Evolutionary conservation across 192 early-diverging fungal species (phyloP).

Genomic region (Lobosporangium transversale): DNA sequence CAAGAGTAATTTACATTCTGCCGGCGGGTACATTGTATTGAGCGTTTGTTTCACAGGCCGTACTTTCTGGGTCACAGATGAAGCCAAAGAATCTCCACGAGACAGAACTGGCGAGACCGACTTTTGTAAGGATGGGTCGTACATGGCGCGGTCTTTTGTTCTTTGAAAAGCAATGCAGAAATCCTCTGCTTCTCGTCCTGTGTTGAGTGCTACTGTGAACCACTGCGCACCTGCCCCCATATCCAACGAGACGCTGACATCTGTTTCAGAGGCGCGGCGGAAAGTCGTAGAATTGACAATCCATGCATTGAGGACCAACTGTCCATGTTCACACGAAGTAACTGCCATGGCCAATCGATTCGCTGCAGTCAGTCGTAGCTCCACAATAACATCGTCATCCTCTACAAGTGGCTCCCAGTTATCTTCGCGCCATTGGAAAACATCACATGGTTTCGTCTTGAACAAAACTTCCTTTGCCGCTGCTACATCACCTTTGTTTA

Average conservation of each 20-base stretch:
- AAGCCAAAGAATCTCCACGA: conserved; percentile 41
- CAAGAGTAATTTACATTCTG: conserved; percentile 57
- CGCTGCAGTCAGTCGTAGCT: conserved; percentile 53
- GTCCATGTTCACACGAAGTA: conserved; percentile 40
- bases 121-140: conserved; percentile 33
- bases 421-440: conserved; percentile 63
- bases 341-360: conserved; percentile 58
- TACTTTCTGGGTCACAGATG: conserved; percentile 24
- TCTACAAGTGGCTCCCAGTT: conserved; percentile 59
- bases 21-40: conserved; percentile 49
- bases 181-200: conserved; percentile 45
- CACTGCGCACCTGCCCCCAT: conserved; percentile 59
- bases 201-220: conserved; percentile 56
- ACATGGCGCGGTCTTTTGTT: conserved; percentile 49
- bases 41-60: conserved; percentile 45
- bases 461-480: conserved; percentile 51
- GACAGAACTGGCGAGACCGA: conserved; percentile 35
- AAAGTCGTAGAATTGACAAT: conserved; percentile 56
- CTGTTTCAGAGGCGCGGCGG: conserved; percentile 55
- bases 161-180: conserved; percentile 52
- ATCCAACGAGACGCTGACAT: conserved; percentile 59
- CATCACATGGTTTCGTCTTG: conserved; percentile 59
- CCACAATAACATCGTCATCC: conserved; percentile 57
- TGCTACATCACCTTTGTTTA: conserved; percentile 27
- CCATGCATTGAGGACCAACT: conserved; percentile 66